phyloP scores from a whole-genome alignment of 805 yeast genomes.

The Zygoascus flipseniorum region DNA sequence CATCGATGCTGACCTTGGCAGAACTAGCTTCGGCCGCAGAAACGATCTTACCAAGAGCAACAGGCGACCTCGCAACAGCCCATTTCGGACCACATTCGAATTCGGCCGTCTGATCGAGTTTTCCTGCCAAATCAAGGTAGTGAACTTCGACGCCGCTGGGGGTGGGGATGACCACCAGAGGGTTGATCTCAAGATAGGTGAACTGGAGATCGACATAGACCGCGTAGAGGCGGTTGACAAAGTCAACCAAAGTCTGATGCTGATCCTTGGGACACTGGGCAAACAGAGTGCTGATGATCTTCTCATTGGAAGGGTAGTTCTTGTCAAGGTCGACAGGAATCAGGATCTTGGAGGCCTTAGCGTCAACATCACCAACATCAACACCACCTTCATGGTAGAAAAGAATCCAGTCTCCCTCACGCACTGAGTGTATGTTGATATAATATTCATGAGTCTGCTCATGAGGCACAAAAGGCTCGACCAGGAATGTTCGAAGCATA shows the following conservation, averaged over 20 bases:
- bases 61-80: slow-evolving; percentile 39
- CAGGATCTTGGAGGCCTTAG: slow-evolving; percentile 36
- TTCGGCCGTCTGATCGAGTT: slow-evolving; percentile 41
- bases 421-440: slow-evolving; percentile 40
- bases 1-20: slow-evolving; percentile 29
- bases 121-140: slow-evolving; percentile 40
- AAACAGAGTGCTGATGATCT: slow-evolving; percentile 28
- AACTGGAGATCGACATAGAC: slow-evolving; percentile 40
- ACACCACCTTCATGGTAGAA: slow-evolving; percentile 43
- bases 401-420: slow-evolving; percentile 41
- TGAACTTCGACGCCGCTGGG: slow-evolving; percentile 34
- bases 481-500: slow-evolving; percentile 33
- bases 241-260: slow-evolving; percentile 34
- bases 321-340: slow-evolving; percentile 36
- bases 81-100: slow-evolving; percentile 42
- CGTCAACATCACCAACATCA: slow-evolving; percentile 40
- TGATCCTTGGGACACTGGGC: slow-evolving; percentile 33
- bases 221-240: slow-evolving; percentile 38
- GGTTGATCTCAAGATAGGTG: slow-evolving; percentile 40
- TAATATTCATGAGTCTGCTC: slow-evolving; percentile 39
- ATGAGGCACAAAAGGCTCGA: slow-evolving; percentile 42
- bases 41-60: slow-evolving; percentile 30
- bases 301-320: slow-evolving; percentile 34
- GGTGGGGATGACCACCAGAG: slow-evolving; percentile 36
- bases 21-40: slow-evolving; percentile 9